These are phyloP conservation scores for Ceratocystis eucalypticola DNA, from an alignment of 2,329 filamentous ascomycete genomes.

Conservation along the genomic window DNA sequence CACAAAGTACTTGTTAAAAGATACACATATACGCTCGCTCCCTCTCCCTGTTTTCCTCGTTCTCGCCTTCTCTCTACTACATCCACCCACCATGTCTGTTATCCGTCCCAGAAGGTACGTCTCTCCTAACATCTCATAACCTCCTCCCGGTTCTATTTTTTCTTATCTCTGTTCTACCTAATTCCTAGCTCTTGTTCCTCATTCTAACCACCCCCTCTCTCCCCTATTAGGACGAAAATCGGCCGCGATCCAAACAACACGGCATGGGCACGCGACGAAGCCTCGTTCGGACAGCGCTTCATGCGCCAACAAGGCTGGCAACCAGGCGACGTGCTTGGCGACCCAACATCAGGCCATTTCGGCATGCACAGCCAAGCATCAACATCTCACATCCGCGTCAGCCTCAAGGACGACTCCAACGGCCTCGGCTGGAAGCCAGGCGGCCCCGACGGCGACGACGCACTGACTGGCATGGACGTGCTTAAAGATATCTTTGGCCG, in stretches of 20 bases:
- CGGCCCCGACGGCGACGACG: slow-evolving; percentile 51
- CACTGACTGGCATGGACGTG: slow-evolving; percentile 72
- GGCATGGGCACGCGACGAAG: slow-evolving; percentile 71
- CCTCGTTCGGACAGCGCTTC: slow-evolving; percentile 78
- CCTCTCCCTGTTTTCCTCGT: not conserved
- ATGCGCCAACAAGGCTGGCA: slow-evolving; percentile 82
- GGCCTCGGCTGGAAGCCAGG: slow-evolving; percentile 63
- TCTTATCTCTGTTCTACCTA: not conserved
- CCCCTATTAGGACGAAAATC: slow-evolving; percentile 46
- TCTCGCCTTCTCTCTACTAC: not conserved
- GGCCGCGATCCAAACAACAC: slow-evolving; percentile 92
- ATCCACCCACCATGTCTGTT: slow-evolving; percentile 14
- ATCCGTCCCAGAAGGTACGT: slow-evolving; percentile 18
- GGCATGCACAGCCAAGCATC: slow-evolving; percentile 67
- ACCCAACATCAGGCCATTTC: slow-evolving; percentile 59
- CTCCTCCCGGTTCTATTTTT: not conserved
- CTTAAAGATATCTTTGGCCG: slow-evolving; percentile 78
- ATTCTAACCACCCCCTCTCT: not conserved
- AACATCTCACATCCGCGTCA: slow-evolving; percentile 70
- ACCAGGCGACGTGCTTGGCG: slow-evolving; percentile 71
- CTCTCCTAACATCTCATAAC: not conserved
- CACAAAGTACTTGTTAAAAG: not conserved
- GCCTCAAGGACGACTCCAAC: slow-evolving; percentile 79
- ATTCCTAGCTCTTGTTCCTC: too few species aligned
- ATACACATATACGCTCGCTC: not conserved